These are phyloP conservation scores for Pyracantha coccinea DNA, from an alignment of 331 rosid genomes.

Conservation along the genomic window DNA sequence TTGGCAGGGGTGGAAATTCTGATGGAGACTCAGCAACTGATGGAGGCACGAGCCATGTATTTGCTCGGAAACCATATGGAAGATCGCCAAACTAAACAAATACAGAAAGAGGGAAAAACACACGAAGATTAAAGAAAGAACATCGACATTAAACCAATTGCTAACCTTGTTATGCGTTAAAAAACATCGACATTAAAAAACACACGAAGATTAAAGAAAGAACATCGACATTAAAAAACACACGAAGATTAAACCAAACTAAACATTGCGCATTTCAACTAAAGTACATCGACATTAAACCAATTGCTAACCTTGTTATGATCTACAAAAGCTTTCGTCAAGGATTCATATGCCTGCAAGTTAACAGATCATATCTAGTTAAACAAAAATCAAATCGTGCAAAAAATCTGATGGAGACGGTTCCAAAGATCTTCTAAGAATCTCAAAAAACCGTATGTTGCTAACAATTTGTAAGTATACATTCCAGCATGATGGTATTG, in stretches of 20 bases:
- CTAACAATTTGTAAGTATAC: not conserved
- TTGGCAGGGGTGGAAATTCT: constrained; percentile 52
- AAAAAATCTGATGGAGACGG: not conserved
- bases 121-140: not conserved
- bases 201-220: not conserved
- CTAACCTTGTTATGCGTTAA: constrained; percentile 89
- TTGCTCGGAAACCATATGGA: constrained; percentile 90
- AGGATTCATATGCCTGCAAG: constrained; percentile 71
- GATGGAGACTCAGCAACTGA: constrained; percentile 60
- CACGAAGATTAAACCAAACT: not conserved
- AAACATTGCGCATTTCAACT: not conserved
- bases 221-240: not conserved
- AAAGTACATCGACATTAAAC: not conserved
- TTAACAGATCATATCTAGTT: constrained; percentile 3
- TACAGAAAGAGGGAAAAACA: not conserved
- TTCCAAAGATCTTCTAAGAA: not conserved
- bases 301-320: constrained; percentile 65
- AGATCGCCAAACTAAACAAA: constrained; percentile 84
- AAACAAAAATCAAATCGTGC: not conserved
- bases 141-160: not conserved
- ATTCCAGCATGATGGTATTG: not conserved
- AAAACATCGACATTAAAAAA: too few relatives aligned
- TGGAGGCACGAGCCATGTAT: constrained; percentile 97
- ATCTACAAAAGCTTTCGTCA: constrained; percentile 80
- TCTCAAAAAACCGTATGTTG: not conserved